These are phyloP conservation scores for Drechslera avenae DNA, from an alignment of 2,329 filamentous ascomycete species.

Conservation along the genomic window DNA sequence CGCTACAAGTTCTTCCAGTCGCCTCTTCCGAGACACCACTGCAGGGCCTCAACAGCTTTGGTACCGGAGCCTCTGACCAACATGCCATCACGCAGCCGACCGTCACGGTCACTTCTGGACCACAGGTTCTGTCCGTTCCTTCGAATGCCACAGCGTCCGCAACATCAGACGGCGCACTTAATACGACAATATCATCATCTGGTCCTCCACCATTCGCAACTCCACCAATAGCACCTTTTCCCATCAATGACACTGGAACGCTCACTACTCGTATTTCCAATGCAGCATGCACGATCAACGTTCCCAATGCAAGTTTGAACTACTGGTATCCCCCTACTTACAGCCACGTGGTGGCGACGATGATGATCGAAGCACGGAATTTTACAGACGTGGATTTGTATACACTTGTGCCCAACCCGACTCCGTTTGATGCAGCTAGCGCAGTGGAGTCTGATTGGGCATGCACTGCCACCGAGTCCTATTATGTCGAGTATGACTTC, in stretches of 20 bases:
- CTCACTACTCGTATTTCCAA: slow-evolving; percentile 16
- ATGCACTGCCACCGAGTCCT: slow-evolving; percentile 29
- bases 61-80: slow-evolving; percentile 9
- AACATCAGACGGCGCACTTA: neutral
- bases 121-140: slow-evolving; percentile 1
- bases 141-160: slow-evolving; percentile 3
- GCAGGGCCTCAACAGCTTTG: slow-evolving; percentile 3
- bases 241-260: neutral
- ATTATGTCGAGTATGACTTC: slow-evolving; percentile 27
- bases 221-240: neutral
- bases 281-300: slow-evolving; percentile 41
- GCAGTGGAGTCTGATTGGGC: slow-evolving; percentile 29
- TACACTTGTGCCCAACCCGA: slow-evolving; percentile 28
- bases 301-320: slow-evolving; percentile 40
- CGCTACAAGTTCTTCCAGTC: neutral
- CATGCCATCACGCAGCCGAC: slow-evolving; percentile 19
- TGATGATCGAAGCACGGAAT: slow-evolving; percentile 24
- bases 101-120: slow-evolving; percentile 4
- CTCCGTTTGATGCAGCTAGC: slow-evolving; percentile 34
- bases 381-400: slow-evolving; percentile 23
- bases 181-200: slow-evolving; percentile 1
- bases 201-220: slow-evolving; percentile 1
- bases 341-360: slow-evolving; percentile 24
- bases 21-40: neutral
- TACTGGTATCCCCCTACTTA: slow-evolving; percentile 44